Base-by-base conservation (phyloP, 257 asterid genomes). In the Solanum peruvianum region DNA sequence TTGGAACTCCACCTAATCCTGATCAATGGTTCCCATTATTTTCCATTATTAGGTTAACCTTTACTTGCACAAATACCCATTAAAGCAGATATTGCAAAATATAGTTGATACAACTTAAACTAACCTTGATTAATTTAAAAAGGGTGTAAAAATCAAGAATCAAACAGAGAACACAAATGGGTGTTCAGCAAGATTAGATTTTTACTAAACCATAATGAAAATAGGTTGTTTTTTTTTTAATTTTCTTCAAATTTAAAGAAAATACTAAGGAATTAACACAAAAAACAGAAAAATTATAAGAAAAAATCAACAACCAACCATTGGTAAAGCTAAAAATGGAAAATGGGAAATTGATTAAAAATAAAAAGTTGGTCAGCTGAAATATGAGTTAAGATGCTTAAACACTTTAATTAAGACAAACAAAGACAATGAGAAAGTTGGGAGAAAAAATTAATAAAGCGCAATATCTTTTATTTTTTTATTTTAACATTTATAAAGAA, bases 61-160 rank as follows among this genome's bases (percentile, higher is more conserved):
- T 88, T 90, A 91, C 95, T 92, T 15, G 86, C 64, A 73, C 95
- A 91, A 13, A 90, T 71, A 52, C 95, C 93, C 95, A 92, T 92
- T 75, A 31, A 16, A 70, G 14, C 77, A 25, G 52, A 56, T 56
- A 58, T 71, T 39, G 81, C 87, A 39, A 71, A 44, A 21, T 1
- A 3, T 23, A 49, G 47, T 83, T 44, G 41, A 86, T 16, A 33
- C 16, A 25, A 66, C 64, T 84, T 13, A 44, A 78, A 78, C 84
- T 27, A 7, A 78, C 27, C 16, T 78, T 8, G 25, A 78, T 14
- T 15, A 25, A 78, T 15, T 29, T 0, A 37, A 73, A 73, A 72
- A 20, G 9, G 47, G 16, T 70, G 15, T 35, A 3, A 39, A 37
- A 37, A 64, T 35, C 23, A 42, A 10, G 60, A 85, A 70, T 25